Conservation (phyloP, 2,329 filamentous ascomycete species). For the Cordyceps tenuipes region DNA sequence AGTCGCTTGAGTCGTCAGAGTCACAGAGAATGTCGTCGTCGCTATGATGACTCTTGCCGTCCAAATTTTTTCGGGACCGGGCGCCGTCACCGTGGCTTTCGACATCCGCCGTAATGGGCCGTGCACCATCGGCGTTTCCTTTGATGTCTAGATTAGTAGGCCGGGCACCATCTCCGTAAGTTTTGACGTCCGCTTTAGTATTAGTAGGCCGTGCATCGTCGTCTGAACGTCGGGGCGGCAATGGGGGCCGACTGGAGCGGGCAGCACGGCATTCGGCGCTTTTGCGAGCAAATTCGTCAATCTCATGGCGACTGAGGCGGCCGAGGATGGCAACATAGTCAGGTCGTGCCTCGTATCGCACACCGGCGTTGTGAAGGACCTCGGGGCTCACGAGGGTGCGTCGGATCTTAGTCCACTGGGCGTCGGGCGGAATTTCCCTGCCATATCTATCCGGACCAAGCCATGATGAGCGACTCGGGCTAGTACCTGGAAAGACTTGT, state of each 20-base stretch:
- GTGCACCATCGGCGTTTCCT: not conserved
- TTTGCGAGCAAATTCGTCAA: slow-evolving; percentile 41
- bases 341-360: slow-evolving; percentile 52
- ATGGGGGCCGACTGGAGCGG: slow-evolving; percentile 18
- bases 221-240: slow-evolving; percentile 7
- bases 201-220: not conserved
- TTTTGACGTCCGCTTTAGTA: not conserved
- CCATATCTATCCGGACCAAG: slow-evolving; percentile 51
- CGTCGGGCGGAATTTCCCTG: slow-evolving; percentile 45
- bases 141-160: slow-evolving; percentile 16
- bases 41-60: slow-evolving; percentile 25
- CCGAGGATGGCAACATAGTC: slow-evolving; percentile 54
- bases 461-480: slow-evolving; percentile 20
- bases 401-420: slow-evolving; percentile 51
- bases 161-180: not conserved
- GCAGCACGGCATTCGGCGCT: slow-evolving; percentile 39
- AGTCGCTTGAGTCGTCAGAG: slow-evolving; percentile 24
- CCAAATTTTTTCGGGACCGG: slow-evolving; percentile 5
- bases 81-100: not conserved
- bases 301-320: slow-evolving; percentile 41
- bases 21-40: slow-evolving; percentile 24
- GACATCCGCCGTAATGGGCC: not conserved
- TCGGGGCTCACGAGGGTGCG: slow-evolving; percentile 49
- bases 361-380: slow-evolving; percentile 44
- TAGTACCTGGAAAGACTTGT: not conserved